Evolutionary conservation across 768 basidiomycete genomes (phyloP).

Genomic region (Lactarius tabidus): DNA sequence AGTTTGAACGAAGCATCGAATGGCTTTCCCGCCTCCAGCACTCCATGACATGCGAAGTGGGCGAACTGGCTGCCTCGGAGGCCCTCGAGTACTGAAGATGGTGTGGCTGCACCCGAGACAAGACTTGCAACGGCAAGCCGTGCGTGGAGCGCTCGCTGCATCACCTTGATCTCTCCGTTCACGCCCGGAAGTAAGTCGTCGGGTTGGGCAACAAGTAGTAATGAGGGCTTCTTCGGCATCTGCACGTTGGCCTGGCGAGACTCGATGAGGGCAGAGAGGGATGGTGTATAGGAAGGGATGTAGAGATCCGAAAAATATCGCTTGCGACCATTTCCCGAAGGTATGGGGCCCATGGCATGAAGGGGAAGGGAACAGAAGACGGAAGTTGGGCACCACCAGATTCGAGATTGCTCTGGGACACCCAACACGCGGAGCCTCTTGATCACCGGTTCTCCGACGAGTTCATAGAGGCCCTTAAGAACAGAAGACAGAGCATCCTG

Average conservation of each 20-base stretch:
- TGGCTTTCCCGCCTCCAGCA: not conserved
- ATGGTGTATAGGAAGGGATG: not conserved
- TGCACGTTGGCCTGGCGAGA: not conserved
- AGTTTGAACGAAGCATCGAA: constrained; percentile 9
- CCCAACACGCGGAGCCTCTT: not conserved
- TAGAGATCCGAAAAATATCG: constrained; percentile 13
- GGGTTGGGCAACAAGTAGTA: constrained; percentile 9
- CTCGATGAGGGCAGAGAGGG: not conserved
- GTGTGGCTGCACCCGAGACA: not conserved
- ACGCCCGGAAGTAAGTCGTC: not conserved
- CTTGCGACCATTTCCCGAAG: not conserved
- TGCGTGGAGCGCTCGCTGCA: not conserved
- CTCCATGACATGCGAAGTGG: constrained; percentile 15
- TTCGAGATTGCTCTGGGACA: not conserved
- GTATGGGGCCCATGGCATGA: constrained; percentile 21
- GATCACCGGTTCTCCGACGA: constrained; percentile 1
- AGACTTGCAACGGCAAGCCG: not conserved
- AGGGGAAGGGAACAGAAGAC: constrained; percentile 19
- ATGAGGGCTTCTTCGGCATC: not conserved
- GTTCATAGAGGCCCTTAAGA: constrained; percentile 3
- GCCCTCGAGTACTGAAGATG: not conserved
- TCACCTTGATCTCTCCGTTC: not conserved
- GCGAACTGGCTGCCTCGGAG: not conserved
- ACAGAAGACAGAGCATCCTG: not conserved
- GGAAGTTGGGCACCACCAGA: not conserved